These are phyloP conservation scores for Plasmodium falciparum DNA, from an alignment of 169 alveolate species.

Conservation along the genomic window DNA sequence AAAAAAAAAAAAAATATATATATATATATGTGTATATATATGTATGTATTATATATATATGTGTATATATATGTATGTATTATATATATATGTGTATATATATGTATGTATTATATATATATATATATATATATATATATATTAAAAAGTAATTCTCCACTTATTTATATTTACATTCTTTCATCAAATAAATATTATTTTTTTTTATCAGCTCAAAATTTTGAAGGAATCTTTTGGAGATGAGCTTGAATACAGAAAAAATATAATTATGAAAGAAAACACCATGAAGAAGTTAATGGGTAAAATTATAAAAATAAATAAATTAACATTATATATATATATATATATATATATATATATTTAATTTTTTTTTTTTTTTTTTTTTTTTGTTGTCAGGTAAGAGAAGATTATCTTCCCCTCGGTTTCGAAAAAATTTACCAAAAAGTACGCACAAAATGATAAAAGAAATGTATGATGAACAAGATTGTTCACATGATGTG, in stretches of 20 bases:
- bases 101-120: background rate
- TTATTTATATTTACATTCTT: background rate
- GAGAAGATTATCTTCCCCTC: conserved; percentile 68
- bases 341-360: background rate
- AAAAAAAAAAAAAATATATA: no score
- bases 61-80: conserved; percentile 3
- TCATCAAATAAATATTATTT: background rate
- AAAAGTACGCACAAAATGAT: conserved; percentile 72
- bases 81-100: background rate
- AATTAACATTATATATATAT: background rate
- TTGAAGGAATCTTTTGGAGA: conserved; percentile 70
- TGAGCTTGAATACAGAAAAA: conserved; percentile 40
- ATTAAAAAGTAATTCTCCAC: no score
- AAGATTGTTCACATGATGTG: conserved; percentile 4
- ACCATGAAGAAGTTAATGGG: conserved; percentile 57
- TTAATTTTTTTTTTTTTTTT: no score
- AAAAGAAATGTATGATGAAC: conserved; percentile 71
- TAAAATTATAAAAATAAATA: conserved; percentile 8
- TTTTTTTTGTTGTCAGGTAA: conserved; percentile 30
- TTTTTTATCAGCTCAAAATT: conserved; percentile 31
- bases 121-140: background rate
- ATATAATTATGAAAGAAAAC: conserved; percentile 45
- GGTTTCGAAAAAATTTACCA: conserved; percentile 59
- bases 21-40: no score
- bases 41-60: no score